These are phyloP conservation scores for Fragaria nilgerrensis DNA, from an alignment of 306 rosid species.

Conservation along the genomic window DNA sequence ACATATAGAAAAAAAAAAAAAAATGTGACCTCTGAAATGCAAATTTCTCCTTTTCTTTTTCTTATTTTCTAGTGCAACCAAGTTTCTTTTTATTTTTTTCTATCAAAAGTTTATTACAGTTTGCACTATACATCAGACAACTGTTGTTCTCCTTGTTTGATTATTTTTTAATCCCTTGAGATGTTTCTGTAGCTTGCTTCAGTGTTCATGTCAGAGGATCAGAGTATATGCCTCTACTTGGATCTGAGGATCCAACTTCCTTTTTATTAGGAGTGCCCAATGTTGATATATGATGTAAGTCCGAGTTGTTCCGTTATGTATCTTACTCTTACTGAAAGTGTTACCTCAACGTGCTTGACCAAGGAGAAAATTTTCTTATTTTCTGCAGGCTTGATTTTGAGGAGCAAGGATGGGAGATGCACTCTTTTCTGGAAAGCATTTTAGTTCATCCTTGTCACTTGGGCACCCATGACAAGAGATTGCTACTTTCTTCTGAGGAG, in stretches of 20 bases:
- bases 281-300: slow-evolving; percentile 59
- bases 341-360: neutral
- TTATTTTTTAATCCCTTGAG: neutral
- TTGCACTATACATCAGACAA: neutral
- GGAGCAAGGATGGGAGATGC: neutral
- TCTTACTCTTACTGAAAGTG: neutral
- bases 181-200: slow-evolving; percentile 76
- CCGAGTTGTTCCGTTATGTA: neutral
- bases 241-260: slow-evolving; percentile 69
- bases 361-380: neutral
- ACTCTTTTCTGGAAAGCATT: neutral
- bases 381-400: neutral
- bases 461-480: neutral
- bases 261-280: slow-evolving; percentile 68
- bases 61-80: neutral
- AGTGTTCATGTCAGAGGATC: slow-evolving; percentile 94
- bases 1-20: neutral
- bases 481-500: slow-evolving; percentile 3
- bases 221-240: slow-evolving; percentile 79
- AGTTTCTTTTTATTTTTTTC: neutral
- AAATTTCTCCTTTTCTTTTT: neutral
- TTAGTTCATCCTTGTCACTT: neutral
- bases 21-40: neutral
- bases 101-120: neutral
- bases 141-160: neutral